Conservation (phyloP, 2,329 filamentous ascomycete species). For the Talaromyces sp. region DNA sequence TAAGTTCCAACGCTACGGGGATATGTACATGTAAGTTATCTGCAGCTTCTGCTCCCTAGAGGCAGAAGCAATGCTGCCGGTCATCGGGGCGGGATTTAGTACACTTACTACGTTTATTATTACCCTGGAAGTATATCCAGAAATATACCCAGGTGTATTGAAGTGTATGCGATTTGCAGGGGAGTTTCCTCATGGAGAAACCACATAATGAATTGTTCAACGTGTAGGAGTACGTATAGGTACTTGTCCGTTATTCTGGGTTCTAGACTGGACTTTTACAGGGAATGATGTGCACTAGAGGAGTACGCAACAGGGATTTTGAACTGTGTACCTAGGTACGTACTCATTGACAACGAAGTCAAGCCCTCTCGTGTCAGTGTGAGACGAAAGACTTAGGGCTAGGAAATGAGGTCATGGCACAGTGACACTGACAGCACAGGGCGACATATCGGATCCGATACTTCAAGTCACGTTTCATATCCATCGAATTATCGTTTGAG, state of each 20-base stretch:
- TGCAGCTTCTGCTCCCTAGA: not conserved
- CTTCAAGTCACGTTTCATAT: not conserved
- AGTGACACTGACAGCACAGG: not conserved
- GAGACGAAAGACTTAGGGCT: conserved; percentile 2
- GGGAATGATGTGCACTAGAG: not conserved
- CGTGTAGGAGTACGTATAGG: not conserved
- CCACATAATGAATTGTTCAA: conserved; percentile 1
- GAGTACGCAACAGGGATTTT: not conserved
- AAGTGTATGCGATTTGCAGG: conserved; percentile 4
- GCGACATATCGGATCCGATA: conserved; percentile 3
- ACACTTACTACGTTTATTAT: not conserved
- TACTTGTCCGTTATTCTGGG: not conserved
- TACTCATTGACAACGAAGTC: not conserved
- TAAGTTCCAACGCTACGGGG: not conserved
- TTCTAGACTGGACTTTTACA: not conserved
- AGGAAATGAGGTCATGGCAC: conserved; percentile 11
- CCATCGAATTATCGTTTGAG: not conserved
- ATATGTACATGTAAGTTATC: not conserved
- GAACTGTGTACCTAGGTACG: not conserved
- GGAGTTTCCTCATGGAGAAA: not conserved
- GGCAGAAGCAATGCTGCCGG: not conserved
- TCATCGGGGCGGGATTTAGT: not conserved
- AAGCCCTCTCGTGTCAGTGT: not conserved
- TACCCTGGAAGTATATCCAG: not conserved
- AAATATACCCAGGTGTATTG: not conserved